Percentiles rank a stretch among this genome's conserved stretches.
Evolutionary conservation across 805 yeast genomes (phyloP).

Genomic region (Naumovozyma dairenensis): DNA sequence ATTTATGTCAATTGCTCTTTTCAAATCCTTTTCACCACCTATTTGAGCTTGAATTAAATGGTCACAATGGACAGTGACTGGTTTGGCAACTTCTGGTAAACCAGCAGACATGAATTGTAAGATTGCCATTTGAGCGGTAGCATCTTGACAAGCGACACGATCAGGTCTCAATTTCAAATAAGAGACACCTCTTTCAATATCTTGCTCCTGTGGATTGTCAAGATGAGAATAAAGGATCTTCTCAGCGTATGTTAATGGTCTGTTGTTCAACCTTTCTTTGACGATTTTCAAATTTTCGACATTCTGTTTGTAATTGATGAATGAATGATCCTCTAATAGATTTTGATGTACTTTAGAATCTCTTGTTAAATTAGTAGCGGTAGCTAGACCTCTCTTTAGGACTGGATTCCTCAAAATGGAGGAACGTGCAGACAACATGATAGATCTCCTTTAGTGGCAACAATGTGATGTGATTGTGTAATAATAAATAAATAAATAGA

Average conservation of each 20-base stretch:
- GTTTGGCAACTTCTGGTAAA: constrained; percentile 82
- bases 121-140: constrained; percentile 97
- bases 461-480: too few species aligned
- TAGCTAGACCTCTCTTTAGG: constrained; percentile 33
- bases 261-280: constrained; percentile 63
- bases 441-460: too few species aligned
- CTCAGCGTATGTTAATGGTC: constrained; percentile 93
- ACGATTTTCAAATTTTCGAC: constrained; percentile 82
- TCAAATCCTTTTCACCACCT: constrained; percentile 80
- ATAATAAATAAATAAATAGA: too few species aligned
- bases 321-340: constrained; percentile 72
- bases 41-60: constrained; percentile 93
- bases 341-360: constrained; percentile 76
- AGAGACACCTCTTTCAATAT: constrained; percentile 76
- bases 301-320: constrained; percentile 85
- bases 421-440: constrained; percentile 29
- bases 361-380: constrained; percentile 35
- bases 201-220: constrained; percentile 84
- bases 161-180: constrained; percentile 94
- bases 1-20: constrained; percentile 78
- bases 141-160: constrained; percentile 98
- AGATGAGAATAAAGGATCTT: constrained; percentile 91
- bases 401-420: constrained; percentile 13
- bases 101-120: constrained; percentile 96
- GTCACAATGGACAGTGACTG: constrained; percentile 95